Evolutionary conservation across 2,329 filamentous ascomycete species (phyloP).

Genomic region (Aspergillus niger): DNA sequence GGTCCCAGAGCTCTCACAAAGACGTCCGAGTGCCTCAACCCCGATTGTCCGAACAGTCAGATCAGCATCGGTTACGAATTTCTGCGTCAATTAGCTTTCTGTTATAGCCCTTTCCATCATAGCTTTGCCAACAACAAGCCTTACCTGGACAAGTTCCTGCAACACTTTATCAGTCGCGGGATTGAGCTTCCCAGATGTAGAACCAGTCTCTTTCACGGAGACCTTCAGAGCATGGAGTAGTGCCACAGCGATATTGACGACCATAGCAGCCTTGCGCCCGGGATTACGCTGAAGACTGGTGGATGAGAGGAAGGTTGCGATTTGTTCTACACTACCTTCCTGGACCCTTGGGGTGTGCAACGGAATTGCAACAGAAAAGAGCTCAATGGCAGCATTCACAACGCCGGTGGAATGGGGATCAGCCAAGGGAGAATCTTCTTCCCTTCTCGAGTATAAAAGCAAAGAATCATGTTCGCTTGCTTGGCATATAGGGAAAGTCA

Average conservation of each 20-base stretch:
- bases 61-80: conserved; percentile 80
- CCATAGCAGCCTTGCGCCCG: conserved; percentile 85
- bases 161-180: conserved; percentile 73
- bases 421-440: conserved; percentile 55
- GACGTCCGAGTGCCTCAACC: conserved; percentile 78
- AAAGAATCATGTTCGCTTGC: conserved; percentile 89
- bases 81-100: conserved; percentile 38
- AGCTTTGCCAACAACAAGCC: conserved; percentile 34
- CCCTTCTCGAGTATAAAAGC: conserved; percentile 65
- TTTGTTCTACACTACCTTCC: conserved; percentile 92
- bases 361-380: conserved; percentile 90
- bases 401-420: conserved; percentile 90
- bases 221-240: conserved; percentile 80
- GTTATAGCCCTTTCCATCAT: background rate
- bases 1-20: conserved; percentile 84
- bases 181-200: conserved; percentile 71
- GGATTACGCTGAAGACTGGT: conserved; percentile 79
- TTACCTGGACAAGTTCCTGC: conserved; percentile 73
- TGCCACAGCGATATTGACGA: conserved; percentile 83
- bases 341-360: conserved; percentile 89
- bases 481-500: conserved; percentile 68
- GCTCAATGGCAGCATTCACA: conserved; percentile 87
- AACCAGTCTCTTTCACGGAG: conserved; percentile 75
- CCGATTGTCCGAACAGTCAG: conserved; percentile 83
- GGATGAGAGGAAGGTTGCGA: conserved; percentile 84